Evolutionary conservation across 257 asterid genomes (phyloP), one percentile per base, ranked within the genome.

Genomic region (Solanum corneliomulleri): DNA sequence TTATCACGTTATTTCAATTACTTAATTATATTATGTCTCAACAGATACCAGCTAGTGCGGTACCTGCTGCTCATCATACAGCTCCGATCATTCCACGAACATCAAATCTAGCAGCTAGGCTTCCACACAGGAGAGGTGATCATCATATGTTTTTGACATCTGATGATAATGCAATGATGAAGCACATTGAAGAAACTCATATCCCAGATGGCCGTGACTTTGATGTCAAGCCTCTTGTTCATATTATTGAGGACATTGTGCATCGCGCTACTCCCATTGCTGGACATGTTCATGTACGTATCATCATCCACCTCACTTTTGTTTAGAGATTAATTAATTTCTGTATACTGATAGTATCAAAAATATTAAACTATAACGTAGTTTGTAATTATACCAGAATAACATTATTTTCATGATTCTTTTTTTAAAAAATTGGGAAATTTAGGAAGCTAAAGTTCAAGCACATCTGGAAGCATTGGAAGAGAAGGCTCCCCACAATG

Each of bases 231-330:
- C 92, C 95, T 2, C 90, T 95, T 33, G 89, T 95, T 18, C 77
- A 88, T 81, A 84, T 94, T 39, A 42, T 94, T 41, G 98, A 93
- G 93, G 94, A 94, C 21, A 94, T 95, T 87, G 78, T 95, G 87
- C 90, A 87, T 9, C 94, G 87, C 80, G 92, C 91, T 87, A 90
- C 95, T 35, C 11, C 71, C 21, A 23, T 91, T 82, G 81, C 86
- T 80, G 87, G 86, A 41, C 45, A 3, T 33, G 13, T 41, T 84
- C 78, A 25, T 16, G 86, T 84, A 64, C 14, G 15, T 27, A 45
- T 78, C 39, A 62, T 56, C 25, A 56, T 56, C 64, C n/a, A 18
- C n/a, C 37, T 76, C 13, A n/a, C 16, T n/a, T 76, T 6, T 76
- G 3, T 21, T 72, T 35, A 1, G 18, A 10, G 25, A 7, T 33